These are phyloP conservation scores for Camellia lanceoleosa DNA, from an alignment of 148 eudicot species.

Conservation along the genomic window DNA sequence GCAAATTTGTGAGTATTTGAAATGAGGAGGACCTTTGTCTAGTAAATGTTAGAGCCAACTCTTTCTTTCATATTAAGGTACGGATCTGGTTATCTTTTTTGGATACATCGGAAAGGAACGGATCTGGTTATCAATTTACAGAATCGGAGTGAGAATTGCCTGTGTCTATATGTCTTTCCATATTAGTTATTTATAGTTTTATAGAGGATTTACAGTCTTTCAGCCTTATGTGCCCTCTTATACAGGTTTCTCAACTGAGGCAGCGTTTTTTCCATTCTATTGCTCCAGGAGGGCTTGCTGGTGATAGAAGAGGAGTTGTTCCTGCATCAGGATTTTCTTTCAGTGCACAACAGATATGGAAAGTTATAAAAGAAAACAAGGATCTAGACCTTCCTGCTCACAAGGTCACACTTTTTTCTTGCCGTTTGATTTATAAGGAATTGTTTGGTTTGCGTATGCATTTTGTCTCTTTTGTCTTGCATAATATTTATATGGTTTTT, in stretches of 20 bases:
- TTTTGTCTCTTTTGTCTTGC: neutral
- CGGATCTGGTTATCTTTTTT: neutral
- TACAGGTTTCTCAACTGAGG: conserved; percentile 28
- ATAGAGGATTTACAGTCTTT: neutral
- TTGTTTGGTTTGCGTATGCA: neutral
- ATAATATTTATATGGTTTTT: neutral
- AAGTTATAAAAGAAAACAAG: conserved; percentile 27
- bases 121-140: neutral
- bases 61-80: neutral
- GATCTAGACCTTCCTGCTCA: conserved; percentile 38
- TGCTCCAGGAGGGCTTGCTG: conserved; percentile 35
- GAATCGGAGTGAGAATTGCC: neutral
- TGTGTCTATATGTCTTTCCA: neutral
- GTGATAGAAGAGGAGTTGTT: conserved; percentile 29
- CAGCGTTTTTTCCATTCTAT: conserved; percentile 27
- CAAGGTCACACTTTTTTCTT: conserved; percentile 18
- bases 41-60: neutral
- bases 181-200: neutral
- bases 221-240: neutral
- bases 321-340: conserved; percentile 36
- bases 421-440: neutral
- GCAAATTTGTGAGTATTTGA: neutral
- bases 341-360: conserved; percentile 34
- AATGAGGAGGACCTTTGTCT: neutral
- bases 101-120: neutral